Evolutionary conservation across 2,329 filamentous ascomycete genomes (phyloP), one percentile per base, ranked within the genome.

Genomic region (Colletotrichum caudatum): DNA sequence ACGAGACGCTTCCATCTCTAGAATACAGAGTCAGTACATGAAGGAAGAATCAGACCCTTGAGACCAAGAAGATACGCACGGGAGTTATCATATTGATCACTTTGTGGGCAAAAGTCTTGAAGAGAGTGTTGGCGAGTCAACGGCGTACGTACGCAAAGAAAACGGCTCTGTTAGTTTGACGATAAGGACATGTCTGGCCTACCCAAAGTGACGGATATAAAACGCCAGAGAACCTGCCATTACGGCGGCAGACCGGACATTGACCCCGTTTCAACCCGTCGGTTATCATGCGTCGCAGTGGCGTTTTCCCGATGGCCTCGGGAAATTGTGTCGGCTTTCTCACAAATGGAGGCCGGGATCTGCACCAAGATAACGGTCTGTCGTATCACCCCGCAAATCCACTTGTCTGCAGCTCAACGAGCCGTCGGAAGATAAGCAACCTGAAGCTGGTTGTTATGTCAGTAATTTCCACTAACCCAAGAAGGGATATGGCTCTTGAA

Each of bases 1-100:
- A 77, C 75, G 29, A 78, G 50, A 51, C 75, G 74, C 20, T 53
- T 72, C 76, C 76, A 77, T 46, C 23, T 68, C 76, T 77, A 39
- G 8, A 23, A 20, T 48, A 1, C 20, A 0, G 6, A 33, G 18
- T 64, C 14, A 68, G 59, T 5, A 12, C 2, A 2, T n/a, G 18
- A 14, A n/a, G n/a, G 18, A 5, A 14, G 33, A 8, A 39, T n/a
- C 6, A 9, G 1, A 0, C 5, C 23, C 11, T 12, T 23, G 2
- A 23, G 7, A 0, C 23, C 20, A 1, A 20, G 44, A 12, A 39
- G 2, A 12, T 8, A 46, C 69, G 44, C 54, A 71, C 69, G 48
- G 69, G 69, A 35, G 69, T 33, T 14, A 71, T 60, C 69, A 71
- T 71, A 3, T 29, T 69, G 53, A 63, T 0, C 16, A 11, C 5